phyloP scores from a whole-genome alignment of 2,329 filamentous ascomycete species.

The Laburnicola sp. region DNA sequence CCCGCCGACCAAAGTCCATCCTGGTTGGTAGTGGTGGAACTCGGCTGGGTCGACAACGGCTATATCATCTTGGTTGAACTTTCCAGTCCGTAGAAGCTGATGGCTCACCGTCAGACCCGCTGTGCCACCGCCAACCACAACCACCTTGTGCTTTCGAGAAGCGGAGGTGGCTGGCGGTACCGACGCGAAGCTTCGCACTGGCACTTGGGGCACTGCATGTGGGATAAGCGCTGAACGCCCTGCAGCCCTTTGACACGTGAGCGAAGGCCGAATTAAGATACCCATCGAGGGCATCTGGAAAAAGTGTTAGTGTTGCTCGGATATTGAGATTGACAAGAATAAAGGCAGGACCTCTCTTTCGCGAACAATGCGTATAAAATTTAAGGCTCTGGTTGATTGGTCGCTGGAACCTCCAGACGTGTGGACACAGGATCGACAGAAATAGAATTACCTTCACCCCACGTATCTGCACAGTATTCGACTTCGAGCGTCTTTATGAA shows the following conservation, averaged over 20 bases:
- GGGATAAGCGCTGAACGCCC: not conserved
- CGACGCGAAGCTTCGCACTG: conserved; percentile 25
- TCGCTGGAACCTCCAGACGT: too few species aligned
- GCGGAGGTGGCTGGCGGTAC: conserved; percentile 35
- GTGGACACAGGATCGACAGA: too few species aligned
- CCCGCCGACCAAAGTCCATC: conserved; percentile 70
- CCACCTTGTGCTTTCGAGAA: conserved; percentile 61
- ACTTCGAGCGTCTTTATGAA: not conserved
- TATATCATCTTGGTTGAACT: conserved; percentile 62
- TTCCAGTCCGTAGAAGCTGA: conserved; percentile 64
- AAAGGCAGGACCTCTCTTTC: too few species aligned
- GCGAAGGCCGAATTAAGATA: not conserved
- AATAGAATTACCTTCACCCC: too few species aligned
- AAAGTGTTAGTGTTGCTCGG: not conserved
- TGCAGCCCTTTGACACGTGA: not conserved
- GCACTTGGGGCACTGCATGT: not conserved
- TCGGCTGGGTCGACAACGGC: conserved; percentile 65
- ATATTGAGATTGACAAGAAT: too few species aligned
- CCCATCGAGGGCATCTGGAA: not conserved
- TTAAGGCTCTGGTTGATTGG: too few species aligned
- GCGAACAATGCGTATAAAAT: too few species aligned
- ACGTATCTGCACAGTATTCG: too few species aligned
- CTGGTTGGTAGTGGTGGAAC: conserved; percentile 70
- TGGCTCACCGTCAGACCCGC: conserved; percentile 69
- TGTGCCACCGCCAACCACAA: conserved; percentile 68